Evolutionary conservation across 257 asterid genomes (phyloP).

Genomic region (Nicotiana undulata): DNA sequence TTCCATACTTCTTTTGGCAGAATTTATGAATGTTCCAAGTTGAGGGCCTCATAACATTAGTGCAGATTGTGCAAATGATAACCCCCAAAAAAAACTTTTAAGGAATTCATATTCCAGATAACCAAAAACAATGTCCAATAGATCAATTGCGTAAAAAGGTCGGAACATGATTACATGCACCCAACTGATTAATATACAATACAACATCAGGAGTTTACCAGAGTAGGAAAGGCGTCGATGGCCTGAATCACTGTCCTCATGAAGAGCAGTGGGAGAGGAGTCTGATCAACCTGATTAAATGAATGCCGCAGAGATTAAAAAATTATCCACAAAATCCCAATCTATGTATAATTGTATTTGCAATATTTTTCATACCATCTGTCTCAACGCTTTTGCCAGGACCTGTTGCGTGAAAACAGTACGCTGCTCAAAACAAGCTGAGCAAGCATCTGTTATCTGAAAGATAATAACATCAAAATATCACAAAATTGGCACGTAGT

Average conservation of each 20-base stretch:
- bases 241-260: conserved; percentile 99
- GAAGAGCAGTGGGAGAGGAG: conserved; percentile 86
- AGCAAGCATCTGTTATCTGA: conserved; percentile 93
- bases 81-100: neutral
- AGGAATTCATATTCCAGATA: neutral
- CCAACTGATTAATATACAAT: conserved; percentile 1
- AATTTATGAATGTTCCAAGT: neutral
- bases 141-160: neutral
- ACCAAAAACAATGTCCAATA: neutral
- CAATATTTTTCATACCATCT: conserved; percentile 57
- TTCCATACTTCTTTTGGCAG: neutral
- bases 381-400: conserved; percentile 70
- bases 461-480: conserved; percentile 6
- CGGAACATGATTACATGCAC: neutral
- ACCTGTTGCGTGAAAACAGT: conserved; percentile 99
- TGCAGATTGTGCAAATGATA: neutral
- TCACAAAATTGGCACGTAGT: neutral
- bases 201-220: conserved; percentile 39
- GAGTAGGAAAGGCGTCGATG: conserved; percentile 88
- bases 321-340: neutral
- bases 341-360: neutral
- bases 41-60: neutral
- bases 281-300: conserved; percentile 64
- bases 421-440: conserved; percentile 99
- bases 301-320: neutral